These are phyloP conservation scores for Penicillium nucicola DNA, from an alignment of 495 filamentous ascomycete genomes.

Conservation along the genomic window DNA sequence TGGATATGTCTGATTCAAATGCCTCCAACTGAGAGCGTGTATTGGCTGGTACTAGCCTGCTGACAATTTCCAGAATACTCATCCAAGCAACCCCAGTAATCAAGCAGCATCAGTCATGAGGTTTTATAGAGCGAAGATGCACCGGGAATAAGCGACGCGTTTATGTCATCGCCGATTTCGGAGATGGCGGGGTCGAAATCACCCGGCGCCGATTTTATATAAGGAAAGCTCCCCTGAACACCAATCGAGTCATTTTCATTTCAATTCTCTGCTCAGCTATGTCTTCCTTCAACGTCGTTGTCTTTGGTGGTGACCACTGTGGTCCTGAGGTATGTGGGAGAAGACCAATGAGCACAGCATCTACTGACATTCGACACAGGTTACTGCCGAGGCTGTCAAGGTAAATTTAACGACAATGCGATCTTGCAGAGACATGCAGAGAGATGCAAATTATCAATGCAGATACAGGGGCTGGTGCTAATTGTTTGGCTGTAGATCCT, in stretches of 20 bases:
- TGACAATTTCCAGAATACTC: no score
- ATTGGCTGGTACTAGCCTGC: no score
- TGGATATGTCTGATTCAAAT: no score
- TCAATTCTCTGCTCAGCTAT: slow-evolving; percentile 26
- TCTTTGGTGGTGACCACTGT: slow-evolving; percentile 87
- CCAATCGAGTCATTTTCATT: slow-evolving; percentile 13
- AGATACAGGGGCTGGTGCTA: slow-evolving; percentile 1
- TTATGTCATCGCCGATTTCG: slow-evolving; percentile 26
- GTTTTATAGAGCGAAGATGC: no score
- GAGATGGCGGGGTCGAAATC: slow-evolving; percentile 27
- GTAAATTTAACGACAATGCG: slow-evolving; percentile 35
- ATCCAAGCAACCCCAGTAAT: no score
- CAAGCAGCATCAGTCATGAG: no score
- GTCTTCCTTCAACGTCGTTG: slow-evolving; percentile 56
- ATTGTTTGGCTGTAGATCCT: slow-evolving; percentile 44
- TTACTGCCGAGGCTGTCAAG: slow-evolving; percentile 79
- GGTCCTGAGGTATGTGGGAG: slow-evolving; percentile 76
- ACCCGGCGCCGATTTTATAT: slow-evolving; percentile 29
- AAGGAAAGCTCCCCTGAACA: slow-evolving; percentile 13
- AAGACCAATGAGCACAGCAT: not conserved
- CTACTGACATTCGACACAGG: slow-evolving; percentile 23
- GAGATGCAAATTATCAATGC: no score
- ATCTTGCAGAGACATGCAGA: not conserved
- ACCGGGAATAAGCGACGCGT: slow-evolving; percentile 4
- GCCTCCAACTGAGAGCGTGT: no score